Evolutionary conservation across 2,329 filamentous ascomycete species (phyloP).

Genomic region (Fusarium palustre): DNA sequence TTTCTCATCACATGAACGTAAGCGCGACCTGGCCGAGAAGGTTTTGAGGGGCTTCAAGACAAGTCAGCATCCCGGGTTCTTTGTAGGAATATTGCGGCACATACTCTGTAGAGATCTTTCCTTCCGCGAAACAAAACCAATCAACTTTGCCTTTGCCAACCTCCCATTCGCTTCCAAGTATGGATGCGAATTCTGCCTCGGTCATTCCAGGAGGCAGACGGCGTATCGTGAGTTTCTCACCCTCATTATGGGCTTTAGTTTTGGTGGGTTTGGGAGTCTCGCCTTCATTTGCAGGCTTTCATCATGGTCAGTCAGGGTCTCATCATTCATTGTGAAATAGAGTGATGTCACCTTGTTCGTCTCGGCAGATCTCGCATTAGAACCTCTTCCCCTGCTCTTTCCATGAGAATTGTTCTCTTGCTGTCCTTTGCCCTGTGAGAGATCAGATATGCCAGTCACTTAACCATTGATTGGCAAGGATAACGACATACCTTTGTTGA

Average conservation of each 20-base stretch:
- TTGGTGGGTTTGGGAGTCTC: constrained; percentile 49
- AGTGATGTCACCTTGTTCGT: constrained; percentile 45
- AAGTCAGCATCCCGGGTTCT: constrained; percentile 25
- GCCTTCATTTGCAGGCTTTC: constrained; percentile 46
- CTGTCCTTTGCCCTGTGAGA: constrained; percentile 39
- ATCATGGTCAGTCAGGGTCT: constrained; percentile 30
- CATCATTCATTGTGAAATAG: background rate
- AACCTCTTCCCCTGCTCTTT: constrained; percentile 46
- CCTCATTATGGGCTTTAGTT: constrained; percentile 56
- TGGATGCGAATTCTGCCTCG: constrained; percentile 77
- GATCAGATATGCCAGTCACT: constrained; percentile 40
- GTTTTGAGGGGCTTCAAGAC: constrained; percentile 77
- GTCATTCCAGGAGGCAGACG: constrained; percentile 89
- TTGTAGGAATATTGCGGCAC: constrained; percentile 47
- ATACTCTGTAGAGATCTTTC: constrained; percentile 87
- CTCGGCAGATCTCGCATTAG: constrained; percentile 47
- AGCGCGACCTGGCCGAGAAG: constrained; percentile 81
- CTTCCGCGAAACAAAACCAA: constrained; percentile 75
- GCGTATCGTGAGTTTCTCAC: constrained; percentile 86
- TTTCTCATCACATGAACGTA: constrained; percentile 85
- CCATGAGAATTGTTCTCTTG: constrained; percentile 41
- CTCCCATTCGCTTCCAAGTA: constrained; percentile 85
- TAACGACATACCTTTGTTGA: constrained; percentile 46
- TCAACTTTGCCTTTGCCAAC: constrained; percentile 84
- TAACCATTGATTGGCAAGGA: constrained; percentile 11